Base-by-base conservation (phyloP, 192 early-diverging fungal species). In the Chytriomyces confervae region DNA sequence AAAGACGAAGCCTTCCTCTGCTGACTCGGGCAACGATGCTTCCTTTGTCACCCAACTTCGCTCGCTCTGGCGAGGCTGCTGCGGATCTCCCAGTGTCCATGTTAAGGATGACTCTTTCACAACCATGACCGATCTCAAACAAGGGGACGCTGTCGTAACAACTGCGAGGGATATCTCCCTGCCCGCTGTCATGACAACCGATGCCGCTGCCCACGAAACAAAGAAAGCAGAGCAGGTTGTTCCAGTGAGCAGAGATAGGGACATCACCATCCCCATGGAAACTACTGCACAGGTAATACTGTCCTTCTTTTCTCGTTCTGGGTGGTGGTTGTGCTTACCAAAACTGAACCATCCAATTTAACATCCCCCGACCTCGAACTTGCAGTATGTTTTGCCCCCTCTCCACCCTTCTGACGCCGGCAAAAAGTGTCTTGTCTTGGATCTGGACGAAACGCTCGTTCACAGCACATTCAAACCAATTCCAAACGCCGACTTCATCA, bases 361-460 rank as follows among this genome's bases (percentile, higher is more conserved):
- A 57, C 36, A 36, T 4, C 36, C 36, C 36, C 4, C 4, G 36
- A 36, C 36, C 36, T 36, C 36, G 36, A 50, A 50, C 18, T 18
- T 23, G 27, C 72, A 74, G 72, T 62, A 62, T 44, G 16, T 96
- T 16, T 86, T 96, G 65, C 89, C 88, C 45, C 91, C 91, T 53
- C 84, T 94, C 61, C 82, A 84, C 44, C 83, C 86, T 13, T 84
- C 89, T 72, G 88, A 92, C 69, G 77, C 74, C 60, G 90, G 91
- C 8, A 90, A 89, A 81, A 96, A 95, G 80, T 94, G 93, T 75
- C 84, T 96, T 49, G 94, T 96, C 24, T 87, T 96, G 49, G 95
- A 96, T 83, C 85, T 96, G 63, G 95, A 96, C 85, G 95, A 96
- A 79, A 96, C 95, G 0, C 85, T 96, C 20, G 94, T 96, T 24